Evolutionary conservation across 208 protist species (phyloP), one percentile per base, ranked within the genome.

Genomic region (Leishmania lainsoni): DNA sequence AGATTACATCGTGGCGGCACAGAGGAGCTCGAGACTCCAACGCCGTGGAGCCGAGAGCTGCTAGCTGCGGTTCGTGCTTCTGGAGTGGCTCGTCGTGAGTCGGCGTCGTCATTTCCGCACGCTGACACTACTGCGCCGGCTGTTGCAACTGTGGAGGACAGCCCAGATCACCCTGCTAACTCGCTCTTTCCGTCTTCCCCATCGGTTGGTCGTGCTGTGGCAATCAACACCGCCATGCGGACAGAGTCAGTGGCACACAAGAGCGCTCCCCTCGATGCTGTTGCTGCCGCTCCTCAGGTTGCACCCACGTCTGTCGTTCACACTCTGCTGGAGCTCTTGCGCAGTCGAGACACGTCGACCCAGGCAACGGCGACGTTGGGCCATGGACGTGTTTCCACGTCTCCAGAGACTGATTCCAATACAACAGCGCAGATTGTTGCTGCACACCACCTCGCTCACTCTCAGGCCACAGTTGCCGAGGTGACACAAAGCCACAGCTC

Each of bases 271-370:
- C 35, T 29, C 20, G 56, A 48, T 45, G 48, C 20, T 16, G 29
- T 56, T n/a, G 14, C 29, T 39, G 66, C 72, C 51, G 72, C n/a
- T 20, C 51, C 48, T 29, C 51, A 58, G 8, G 20, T 29, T 48
- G 52, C 20, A 65, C 35, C 51, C 29, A 17, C 56, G 52, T 77
- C 74, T 66, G 74, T 56, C 3, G 74, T 51, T 58, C 56, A 66
- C 32, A 77, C 56, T 42, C 56, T 77, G 29, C 74, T 77, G 74
- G 74, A 77, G n/a, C 52, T 77, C 35, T 56, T 77, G 2, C 74
- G 74, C 56, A 68, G 74, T 49, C 49, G 74, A 66, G 74, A 77
- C 68, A 14, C 68, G 22, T 5, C 68, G 42, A 73, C 10, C 17
- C 39, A 12, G 45, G 68, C 20, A 26, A 32, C 68, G 22, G 26